A percentile compares a stretch with the other conserved stretches of the same genome.
Evolutionary conservation across 2,329 filamentous ascomycete genomes (phyloP).

Genomic region (Akanthomyces muscarius): DNA sequence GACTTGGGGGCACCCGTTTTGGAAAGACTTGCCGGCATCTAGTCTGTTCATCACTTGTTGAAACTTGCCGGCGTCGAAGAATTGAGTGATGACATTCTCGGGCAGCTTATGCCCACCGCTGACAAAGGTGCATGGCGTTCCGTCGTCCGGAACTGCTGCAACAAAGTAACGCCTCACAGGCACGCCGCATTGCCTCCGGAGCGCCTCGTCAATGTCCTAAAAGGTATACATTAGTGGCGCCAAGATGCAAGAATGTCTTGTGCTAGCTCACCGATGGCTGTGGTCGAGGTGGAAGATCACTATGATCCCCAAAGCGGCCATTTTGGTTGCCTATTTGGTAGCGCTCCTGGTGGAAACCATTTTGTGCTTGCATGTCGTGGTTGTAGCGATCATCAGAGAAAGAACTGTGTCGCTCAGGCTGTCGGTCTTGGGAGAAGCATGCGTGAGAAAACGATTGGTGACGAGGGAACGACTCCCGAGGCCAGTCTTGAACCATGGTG

Average conservation of each 20-base stretch:
- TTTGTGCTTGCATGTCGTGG: constrained; percentile 22
- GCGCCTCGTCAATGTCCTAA: constrained; percentile 48
- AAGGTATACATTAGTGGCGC: background rate
- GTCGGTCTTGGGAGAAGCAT: constrained; percentile 10
- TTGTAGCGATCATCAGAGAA: constrained; percentile 30
- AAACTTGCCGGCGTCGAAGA: constrained; percentile 45
- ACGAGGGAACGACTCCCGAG: constrained; percentile 37
- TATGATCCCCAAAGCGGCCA: constrained; percentile 32
- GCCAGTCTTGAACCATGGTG: constrained; percentile 40
- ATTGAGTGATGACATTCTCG: constrained; percentile 38
- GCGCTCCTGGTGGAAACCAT: constrained; percentile 22
- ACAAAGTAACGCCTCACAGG: constrained; percentile 50
- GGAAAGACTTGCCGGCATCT: constrained; percentile 31
- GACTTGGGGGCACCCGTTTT: background rate
- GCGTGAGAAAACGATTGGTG: constrained; percentile 26
- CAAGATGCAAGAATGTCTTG: background rate
- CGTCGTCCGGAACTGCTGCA: constrained; percentile 46
- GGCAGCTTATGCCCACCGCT: constrained; percentile 38
- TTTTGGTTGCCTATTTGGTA: constrained; percentile 28
- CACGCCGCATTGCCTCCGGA: constrained; percentile 50
- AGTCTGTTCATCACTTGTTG: constrained; percentile 35
- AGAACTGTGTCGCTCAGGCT: constrained; percentile 26
- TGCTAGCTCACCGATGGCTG: constrained; percentile 15
- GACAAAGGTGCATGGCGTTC: constrained; percentile 42
- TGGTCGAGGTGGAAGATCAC: constrained; percentile 34